A percentile compares a stretch with the other conserved stretches of the same genome.
These are phyloP conservation scores for Solanum hybrid DNA, from an alignment of 305 asterid genomes.

Conservation along the genomic window DNA sequence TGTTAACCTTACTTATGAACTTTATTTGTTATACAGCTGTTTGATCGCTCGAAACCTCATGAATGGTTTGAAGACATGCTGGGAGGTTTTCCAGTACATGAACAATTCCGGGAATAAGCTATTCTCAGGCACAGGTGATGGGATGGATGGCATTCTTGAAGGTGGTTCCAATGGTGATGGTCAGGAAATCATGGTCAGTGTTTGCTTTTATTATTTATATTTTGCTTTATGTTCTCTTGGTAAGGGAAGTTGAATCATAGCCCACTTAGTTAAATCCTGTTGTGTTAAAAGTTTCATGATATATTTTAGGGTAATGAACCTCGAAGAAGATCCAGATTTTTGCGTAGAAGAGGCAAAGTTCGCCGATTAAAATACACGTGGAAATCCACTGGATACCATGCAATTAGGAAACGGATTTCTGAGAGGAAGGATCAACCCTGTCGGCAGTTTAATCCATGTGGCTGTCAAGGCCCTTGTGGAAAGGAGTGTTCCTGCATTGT, in stretches of 20 bases:
- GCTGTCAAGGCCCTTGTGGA: slow-evolving; percentile 85
- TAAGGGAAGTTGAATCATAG: slow-evolving; percentile 9
- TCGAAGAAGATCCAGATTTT: slow-evolving; percentile 73
- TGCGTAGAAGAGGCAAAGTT: slow-evolving; percentile 84
- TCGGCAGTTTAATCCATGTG: slow-evolving; percentile 89
- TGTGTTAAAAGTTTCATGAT: neutral
- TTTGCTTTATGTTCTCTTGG: slow-evolving; percentile 2
- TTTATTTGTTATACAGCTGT: slow-evolving; percentile 64
- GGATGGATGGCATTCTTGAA: slow-evolving; percentile 32
- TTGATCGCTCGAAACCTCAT: slow-evolving; percentile 84
- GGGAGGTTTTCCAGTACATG: slow-evolving; percentile 76
- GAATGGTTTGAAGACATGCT: slow-evolving; percentile 83
- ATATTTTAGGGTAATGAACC: slow-evolving; percentile 58
- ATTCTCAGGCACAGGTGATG: slow-evolving; percentile 40
- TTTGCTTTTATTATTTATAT: slow-evolving; percentile 3
- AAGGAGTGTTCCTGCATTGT: slow-evolving; percentile 82
- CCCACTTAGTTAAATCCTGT: neutral
- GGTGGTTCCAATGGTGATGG: slow-evolving; percentile 60
- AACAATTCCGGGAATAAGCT: slow-evolving; percentile 52
- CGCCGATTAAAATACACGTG: slow-evolving; percentile 92
- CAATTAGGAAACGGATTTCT: slow-evolving; percentile 78
- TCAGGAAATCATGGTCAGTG: slow-evolving; percentile 48
- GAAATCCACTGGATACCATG: slow-evolving; percentile 87
- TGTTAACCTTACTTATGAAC: slow-evolving; percentile 17
- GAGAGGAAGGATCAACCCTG: slow-evolving; percentile 92